Conservation (phyloP, 352 stramenopile genomes). For the Blastocystis sp. region DNA sequence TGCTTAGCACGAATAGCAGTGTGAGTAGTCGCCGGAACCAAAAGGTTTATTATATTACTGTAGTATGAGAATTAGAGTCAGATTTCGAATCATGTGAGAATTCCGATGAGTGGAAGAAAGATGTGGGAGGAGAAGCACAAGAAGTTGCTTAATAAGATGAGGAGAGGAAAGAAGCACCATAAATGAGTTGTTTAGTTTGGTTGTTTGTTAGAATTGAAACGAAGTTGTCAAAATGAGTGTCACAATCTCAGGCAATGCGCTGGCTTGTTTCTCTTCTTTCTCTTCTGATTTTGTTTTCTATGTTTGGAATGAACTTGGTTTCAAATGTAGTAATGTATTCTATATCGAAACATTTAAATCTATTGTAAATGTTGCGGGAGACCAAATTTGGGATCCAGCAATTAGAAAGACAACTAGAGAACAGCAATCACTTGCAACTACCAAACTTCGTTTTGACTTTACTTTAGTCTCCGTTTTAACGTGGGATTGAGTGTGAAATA, state of each 20-base stretch:
- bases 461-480: slow-evolving; percentile 4
- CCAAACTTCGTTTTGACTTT: background rate
- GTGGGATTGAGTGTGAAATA: background rate
- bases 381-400: too few relatives aligned
- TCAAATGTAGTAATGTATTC: too few relatives aligned
- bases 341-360: too few relatives aligned
- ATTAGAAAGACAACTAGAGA: too few relatives aligned
- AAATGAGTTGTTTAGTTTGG: background rate
- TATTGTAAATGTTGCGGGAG: too few relatives aligned
- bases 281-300: too few relatives aligned
- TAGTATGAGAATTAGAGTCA: slow-evolving; percentile 56
- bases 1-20: background rate
- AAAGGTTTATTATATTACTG: slow-evolving; percentile 63
- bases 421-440: too few relatives aligned
- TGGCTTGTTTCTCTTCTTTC: too few relatives aligned
- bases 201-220: background rate
- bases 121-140: slow-evolving; percentile 82
- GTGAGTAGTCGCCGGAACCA: slow-evolving; percentile 38
- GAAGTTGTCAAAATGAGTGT: too few relatives aligned
- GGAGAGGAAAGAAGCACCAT: background rate
- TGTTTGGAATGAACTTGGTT: too few relatives aligned
- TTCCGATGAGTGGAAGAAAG: slow-evolving; percentile 79
- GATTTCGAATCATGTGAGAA: slow-evolving; percentile 67
- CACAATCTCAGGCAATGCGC: too few relatives aligned
- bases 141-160: slow-evolving; percentile 65